Base-by-base conservation (phyloP, 345 rosid species). In the Aquilaria yunnanensis region DNA sequence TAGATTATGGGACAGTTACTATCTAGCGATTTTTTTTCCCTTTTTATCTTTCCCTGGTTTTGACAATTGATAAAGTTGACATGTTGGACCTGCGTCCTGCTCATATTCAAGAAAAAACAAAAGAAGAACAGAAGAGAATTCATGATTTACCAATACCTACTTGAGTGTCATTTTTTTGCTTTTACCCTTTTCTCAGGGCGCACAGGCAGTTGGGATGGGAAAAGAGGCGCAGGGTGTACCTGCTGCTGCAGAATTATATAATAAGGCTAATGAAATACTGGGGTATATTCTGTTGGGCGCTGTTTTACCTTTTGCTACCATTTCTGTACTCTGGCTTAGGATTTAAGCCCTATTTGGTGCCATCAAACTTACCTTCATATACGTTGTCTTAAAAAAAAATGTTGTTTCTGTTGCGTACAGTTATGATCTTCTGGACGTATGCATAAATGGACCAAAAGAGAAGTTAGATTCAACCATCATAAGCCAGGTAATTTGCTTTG, bases 121-220 rank as follows among this genome's bases (percentile, higher is more conserved):
- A 9, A 37, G 2, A 37, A 37, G 43, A 37, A 37, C 5, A 37
- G 8, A 37, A 37, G 6, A 5, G 55, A 49, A 13, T 51, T n/a
- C 9, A 51, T 11, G 16, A 51, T 9, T 16, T 54, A 23, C 10
- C 34, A 16, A 16, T 54, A 2, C 9, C 9, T 1, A 23, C 11
- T 54, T 54, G 60, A 52, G 12, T 60, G 9, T 16, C 31, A 46
- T 60, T 60, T 59, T 60, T 58, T 55, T 13, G 33, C 53, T 61
- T 3, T 62, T 68, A 23, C 8, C 8, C 43, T 37, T 37, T 5
- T 37, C 16, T 62, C 63, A 95, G 99, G 99, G 99, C 65, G 97
- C 97, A 66, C 96, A 95, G 83, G 85, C 93, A 5, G 74, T 89
- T 54, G 99, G 99, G 48, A 95, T 95, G 99, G 99, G 99, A 14